Base-by-base conservation (phyloP, 2,329 filamentous ascomycete species). In the Pseudogymnoascus sp. region DNA sequence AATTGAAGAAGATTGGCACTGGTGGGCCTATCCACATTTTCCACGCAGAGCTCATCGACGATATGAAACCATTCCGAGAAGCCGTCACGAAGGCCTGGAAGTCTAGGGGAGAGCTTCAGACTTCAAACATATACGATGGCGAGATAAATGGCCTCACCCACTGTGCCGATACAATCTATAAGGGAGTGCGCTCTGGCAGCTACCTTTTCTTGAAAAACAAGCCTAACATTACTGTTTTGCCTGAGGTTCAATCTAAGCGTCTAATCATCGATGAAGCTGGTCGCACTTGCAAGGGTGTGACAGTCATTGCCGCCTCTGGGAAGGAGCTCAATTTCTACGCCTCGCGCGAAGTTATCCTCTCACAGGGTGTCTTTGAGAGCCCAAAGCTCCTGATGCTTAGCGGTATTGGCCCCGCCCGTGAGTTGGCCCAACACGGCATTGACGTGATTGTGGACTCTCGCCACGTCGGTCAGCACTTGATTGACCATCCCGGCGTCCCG, bases 151-250 rank as follows among this genome's bases (percentile, higher is more conserved):
- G 84, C 2, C 76, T 86, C 1, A 77, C 75, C 38, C 77, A 83
- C 44, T 80, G 79, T 67, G 75, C 82, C 61, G 79, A 83, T 71
- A 78, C 77, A 38, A 85, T 86, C 67, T 84, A 86, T 73, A 75
- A 81, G 10, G 83, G 83, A 14, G 73, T 75, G 62, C 79, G 83
- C 18, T 82, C 80, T 2, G 78, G 77, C 0, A 81, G 78, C 66
- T 82, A 76, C 67, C 71, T 81, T 16, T 83, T 77, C 66, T 69
- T 87, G 14, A 72, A 77, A 63, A 76, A 76, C 62, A 83, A 85
- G 73, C 73, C 76, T 10, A 86, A 86, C 65, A 75, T 85, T 59
- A 82, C 79, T 0, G 75, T 86, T 50, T 68, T 83, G 12, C 72
- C 77, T 1, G 70, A 76, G 3, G 77, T 75, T 0, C 74, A 79